These are phyloP conservation scores for Elsinoe perseae DNA, from an alignment of 2,329 filamentous ascomycete genomes.

Conservation along the genomic window DNA sequence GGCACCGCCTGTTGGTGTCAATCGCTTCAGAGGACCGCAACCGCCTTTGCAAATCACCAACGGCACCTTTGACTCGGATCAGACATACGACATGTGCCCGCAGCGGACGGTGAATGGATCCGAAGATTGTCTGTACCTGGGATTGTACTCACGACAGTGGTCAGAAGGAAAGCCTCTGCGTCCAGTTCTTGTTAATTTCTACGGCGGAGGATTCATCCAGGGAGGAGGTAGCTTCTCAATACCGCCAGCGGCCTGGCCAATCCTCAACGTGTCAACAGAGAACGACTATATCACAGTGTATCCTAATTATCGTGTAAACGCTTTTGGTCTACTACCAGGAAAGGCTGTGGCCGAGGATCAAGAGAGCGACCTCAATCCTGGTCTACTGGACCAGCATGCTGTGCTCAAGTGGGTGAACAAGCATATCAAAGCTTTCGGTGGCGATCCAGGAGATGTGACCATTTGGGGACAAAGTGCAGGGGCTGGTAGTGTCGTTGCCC, in stretches of 20 bases:
- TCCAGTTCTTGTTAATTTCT: slow-evolving; percentile 54
- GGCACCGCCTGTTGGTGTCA: slow-evolving; percentile 49
- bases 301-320: slow-evolving; percentile 51
- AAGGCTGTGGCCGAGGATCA: slow-evolving; percentile 38
- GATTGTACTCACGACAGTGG: slow-evolving; percentile 54
- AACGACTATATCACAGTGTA: slow-evolving; percentile 48
- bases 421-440: slow-evolving; percentile 42
- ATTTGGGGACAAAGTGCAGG: slow-evolving; percentile 45
- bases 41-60: slow-evolving; percentile 43
- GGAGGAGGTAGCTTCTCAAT: slow-evolving; percentile 49
- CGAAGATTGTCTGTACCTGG: slow-evolving; percentile 56
- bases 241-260: slow-evolving; percentile 50
- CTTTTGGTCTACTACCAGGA: slow-evolving; percentile 49
- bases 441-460: slow-evolving; percentile 39
- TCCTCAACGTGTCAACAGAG: slow-evolving; percentile 46
- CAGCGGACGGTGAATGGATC: slow-evolving; percentile 49
- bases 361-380: slow-evolving; percentile 42
- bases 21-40: slow-evolving; percentile 55
- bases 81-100: slow-evolving; percentile 51
- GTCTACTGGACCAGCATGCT: slow-evolving; percentile 41
- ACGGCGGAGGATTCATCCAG: slow-evolving; percentile 55
- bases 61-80: slow-evolving; percentile 48
- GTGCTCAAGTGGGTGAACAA: slow-evolving; percentile 46
- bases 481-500: slow-evolving; percentile 46
- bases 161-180: slow-evolving; percentile 35